These are phyloP conservation scores for Rhodotorula kratochvilovae DNA, from an alignment of 768 basidiomycete species.

Conservation along the genomic window DNA sequence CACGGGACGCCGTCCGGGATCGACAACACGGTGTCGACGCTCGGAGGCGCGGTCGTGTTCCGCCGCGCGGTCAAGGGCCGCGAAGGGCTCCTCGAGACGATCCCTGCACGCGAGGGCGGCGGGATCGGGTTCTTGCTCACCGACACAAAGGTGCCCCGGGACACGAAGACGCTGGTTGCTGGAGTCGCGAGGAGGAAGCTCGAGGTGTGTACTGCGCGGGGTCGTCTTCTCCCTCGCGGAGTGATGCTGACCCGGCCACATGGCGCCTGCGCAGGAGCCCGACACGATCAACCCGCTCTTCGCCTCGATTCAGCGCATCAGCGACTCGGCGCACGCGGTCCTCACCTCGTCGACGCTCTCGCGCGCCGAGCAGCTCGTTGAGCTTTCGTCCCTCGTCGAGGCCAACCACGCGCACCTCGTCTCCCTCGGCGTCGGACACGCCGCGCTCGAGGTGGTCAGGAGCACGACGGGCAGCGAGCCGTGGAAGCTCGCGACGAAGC, in stretches of 20 bases:
- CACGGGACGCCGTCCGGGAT: slow-evolving; percentile 97
- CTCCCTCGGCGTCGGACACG: slow-evolving; percentile 84
- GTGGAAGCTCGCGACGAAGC: slow-evolving; percentile 76
- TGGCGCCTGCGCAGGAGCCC: no score
- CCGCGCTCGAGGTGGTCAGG: slow-evolving; percentile 74
- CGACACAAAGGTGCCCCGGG: slow-evolving; percentile 85
- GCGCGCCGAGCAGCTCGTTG: slow-evolving; percentile 61
- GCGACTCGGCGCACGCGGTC: slow-evolving; percentile 69
- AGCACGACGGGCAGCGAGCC: slow-evolving; percentile 61
- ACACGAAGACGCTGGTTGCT: slow-evolving; percentile 90
- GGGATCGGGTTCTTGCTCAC: slow-evolving; percentile 79
- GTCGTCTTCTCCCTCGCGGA: not conserved
- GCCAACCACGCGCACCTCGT: slow-evolving; percentile 86
- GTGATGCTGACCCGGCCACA: no score
- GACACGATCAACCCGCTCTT: slow-evolving; percentile 72
- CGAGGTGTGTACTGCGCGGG: slow-evolving; percentile 24
- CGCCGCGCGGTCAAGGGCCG: slow-evolving; percentile 65
- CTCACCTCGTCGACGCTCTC: slow-evolving; percentile 69
- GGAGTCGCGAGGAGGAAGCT: slow-evolving; percentile 71
- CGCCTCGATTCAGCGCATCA: slow-evolving; percentile 74
- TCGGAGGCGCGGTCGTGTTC: slow-evolving; percentile 88
- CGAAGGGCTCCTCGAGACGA: slow-evolving; percentile 67
- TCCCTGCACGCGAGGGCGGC: slow-evolving; percentile 83
- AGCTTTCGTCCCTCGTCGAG: slow-evolving; percentile 73
- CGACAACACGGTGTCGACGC: slow-evolving; percentile 89